Evolutionary conservation across 441 rosid genomes (phyloP).

Genomic region (Eugenia klotzschiana): DNA sequence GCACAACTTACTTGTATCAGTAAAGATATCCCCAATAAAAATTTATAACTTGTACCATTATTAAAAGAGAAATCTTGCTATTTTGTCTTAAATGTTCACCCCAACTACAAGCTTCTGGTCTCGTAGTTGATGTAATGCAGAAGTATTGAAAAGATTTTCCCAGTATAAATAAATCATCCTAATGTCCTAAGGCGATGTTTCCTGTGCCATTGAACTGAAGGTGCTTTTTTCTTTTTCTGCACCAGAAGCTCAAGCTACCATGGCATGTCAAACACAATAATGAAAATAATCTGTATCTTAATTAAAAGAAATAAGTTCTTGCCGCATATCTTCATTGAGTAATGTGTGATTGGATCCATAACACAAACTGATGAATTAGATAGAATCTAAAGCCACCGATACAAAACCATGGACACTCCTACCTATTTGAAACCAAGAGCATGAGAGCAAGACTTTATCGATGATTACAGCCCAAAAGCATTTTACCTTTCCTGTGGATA

Average conservation of each 20-base stretch:
- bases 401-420: background rate
- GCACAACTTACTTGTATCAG: background rate
- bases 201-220: background rate
- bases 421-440: background rate
- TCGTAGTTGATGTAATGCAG: background rate
- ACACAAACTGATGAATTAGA: background rate
- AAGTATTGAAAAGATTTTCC: background rate
- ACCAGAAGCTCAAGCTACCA: background rate
- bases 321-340: background rate
- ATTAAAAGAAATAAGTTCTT: background rate
- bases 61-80: background rate
- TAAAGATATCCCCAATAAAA: background rate
- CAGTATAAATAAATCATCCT: background rate
- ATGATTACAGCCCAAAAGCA: background rate
- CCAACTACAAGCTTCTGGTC: background rate
- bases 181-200: background rate
- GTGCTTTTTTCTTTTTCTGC: background rate
- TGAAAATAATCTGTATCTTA: background rate
- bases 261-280: background rate
- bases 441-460: background rate
- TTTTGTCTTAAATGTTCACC: background rate
- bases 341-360: background rate
- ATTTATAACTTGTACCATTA: background rate
- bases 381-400: background rate
- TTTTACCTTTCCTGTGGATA: conserved; percentile 11